A percentile compares a stretch with the other conserved stretches of the same genome.
Conservation (phyloP, 495 filamentous ascomycete genomes). For the Xylaria flabelliformis region DNA sequence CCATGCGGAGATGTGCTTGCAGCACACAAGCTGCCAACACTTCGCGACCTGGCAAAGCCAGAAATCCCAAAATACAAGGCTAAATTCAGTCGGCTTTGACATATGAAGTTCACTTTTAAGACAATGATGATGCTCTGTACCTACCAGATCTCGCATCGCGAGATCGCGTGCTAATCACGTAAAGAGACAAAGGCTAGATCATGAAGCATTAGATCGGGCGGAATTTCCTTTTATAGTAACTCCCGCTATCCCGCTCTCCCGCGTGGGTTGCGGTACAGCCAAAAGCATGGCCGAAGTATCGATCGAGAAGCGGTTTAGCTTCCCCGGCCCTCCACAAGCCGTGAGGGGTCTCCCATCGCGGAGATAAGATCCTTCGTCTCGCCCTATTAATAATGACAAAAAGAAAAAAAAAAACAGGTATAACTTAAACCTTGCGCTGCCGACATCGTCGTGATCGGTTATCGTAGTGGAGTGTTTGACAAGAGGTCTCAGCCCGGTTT, state of each 20-base stretch:
- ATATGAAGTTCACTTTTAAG: neutral
- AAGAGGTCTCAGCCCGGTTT: neutral
- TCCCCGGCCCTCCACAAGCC: neutral
- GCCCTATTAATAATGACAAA: constrained; percentile 6
- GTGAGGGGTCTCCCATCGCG: neutral
- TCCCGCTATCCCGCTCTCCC: neutral
- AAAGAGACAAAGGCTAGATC: neutral
- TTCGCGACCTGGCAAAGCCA: neutral
- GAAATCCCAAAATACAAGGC: neutral
- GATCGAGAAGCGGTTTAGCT: neutral
- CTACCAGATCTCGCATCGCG: neutral
- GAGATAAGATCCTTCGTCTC: neutral
- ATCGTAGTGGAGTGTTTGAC: constrained; percentile 7
- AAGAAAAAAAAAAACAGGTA: constrained; percentile 1
- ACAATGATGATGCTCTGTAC: neutral
- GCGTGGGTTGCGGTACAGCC: neutral
- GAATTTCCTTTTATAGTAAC: constrained; percentile 15
- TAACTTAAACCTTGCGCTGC: constrained; percentile 16
- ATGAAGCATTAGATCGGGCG: neutral
- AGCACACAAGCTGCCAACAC: neutral
- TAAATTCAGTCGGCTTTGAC: neutral
- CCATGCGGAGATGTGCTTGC: neutral
- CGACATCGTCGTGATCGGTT: constrained; percentile 21
- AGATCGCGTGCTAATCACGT: neutral
- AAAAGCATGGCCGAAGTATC: neutral